These are phyloP conservation scores for Acer campestre DNA, from an alignment of 345 rosid genomes.

Conservation along the genomic window DNA sequence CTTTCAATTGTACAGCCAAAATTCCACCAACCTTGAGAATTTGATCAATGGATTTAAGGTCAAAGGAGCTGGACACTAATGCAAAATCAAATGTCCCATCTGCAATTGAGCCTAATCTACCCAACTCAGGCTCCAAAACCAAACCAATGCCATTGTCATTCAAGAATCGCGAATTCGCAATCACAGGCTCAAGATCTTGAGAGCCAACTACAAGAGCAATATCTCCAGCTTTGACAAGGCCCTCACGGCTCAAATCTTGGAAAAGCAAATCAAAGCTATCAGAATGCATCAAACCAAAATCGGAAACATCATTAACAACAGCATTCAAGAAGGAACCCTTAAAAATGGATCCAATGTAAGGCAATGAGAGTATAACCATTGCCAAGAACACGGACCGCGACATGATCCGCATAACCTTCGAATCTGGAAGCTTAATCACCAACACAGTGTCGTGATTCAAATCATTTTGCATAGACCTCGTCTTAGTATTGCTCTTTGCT, in stretches of 20 bases:
- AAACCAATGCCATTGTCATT: conserved; percentile 35
- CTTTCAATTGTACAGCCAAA: conserved; percentile 33
- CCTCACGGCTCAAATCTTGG: conserved; percentile 46
- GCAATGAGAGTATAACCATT: conserved; percentile 37
- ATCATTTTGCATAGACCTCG: conserved; percentile 23
- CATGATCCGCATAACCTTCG: conserved; percentile 35
- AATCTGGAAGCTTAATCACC: conserved; percentile 47
- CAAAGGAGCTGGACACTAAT: conserved; percentile 31
- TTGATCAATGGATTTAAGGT: conserved; percentile 35
- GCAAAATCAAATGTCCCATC: conserved; percentile 44
- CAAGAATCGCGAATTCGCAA: conserved; percentile 29
- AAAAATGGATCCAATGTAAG: conserved; percentile 31
- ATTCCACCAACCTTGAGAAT: conserved; percentile 48
- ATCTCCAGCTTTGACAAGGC: conserved; percentile 48
- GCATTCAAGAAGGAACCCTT: conserved; percentile 14
- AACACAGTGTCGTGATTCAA: conserved; percentile 29
- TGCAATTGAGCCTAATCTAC: conserved; percentile 20
- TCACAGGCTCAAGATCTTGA: conserved; percentile 19
- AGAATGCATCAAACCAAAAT: conserved; percentile 22
- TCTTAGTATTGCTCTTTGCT: conserved; percentile 18
- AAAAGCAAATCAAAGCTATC: conserved; percentile 40
- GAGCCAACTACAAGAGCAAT: conserved; percentile 44
- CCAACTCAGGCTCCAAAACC: conserved; percentile 33
- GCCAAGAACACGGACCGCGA: conserved; percentile 52
- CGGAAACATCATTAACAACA: conserved; percentile 13